A percentile compares a stretch with the other conserved stretches of the same genome.
These are phyloP conservation scores for Pseudonitzschia multiseries DNA, from an alignment of 108 stramenopile species.

Conservation along the genomic window DNA sequence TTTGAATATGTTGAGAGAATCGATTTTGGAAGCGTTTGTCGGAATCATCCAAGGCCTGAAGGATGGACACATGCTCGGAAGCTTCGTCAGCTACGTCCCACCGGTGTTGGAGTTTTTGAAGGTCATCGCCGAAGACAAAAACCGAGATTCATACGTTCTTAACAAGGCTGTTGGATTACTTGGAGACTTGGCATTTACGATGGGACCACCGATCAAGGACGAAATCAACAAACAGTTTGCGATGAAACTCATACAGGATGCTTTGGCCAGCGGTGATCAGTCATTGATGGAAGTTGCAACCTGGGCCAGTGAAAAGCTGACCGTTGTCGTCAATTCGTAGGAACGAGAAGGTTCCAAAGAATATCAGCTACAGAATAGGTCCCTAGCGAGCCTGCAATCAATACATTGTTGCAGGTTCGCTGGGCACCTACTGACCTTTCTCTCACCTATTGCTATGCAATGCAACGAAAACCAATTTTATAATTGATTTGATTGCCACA, in stretches of 20 bases:
- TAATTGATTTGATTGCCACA: constrained; percentile 1
- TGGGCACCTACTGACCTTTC: constrained; percentile 10
- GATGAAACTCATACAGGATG: constrained; percentile 58
- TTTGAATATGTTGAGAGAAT: constrained; percentile 86
- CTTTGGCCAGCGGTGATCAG: constrained; percentile 51
- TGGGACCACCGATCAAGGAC: constrained; percentile 58
- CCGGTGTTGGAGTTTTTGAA: constrained; percentile 68
- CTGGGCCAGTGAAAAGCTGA: constrained; percentile 57
- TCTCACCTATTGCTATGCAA: background rate
- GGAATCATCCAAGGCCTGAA: constrained; percentile 92
- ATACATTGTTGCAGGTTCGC: constrained; percentile 5
- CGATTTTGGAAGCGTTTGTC: constrained; percentile 95
- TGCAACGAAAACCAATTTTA: background rate
- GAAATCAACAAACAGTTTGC: constrained; percentile 67
- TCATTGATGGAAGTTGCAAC: constrained; percentile 52
- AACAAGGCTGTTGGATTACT: constrained; percentile 78
- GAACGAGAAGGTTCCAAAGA: background rate
- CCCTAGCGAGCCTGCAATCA: constrained; percentile 14
- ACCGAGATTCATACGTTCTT: constrained; percentile 75
- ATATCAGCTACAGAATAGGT: background rate
- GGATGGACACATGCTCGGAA: constrained; percentile 62
- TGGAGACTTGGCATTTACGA: constrained; percentile 74
- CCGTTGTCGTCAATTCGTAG: background rate
- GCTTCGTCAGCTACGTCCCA: constrained; percentile 61
- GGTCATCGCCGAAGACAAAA: constrained; percentile 57